Evolutionary conservation across 2,329 filamentous ascomycete genomes (phyloP).

Genomic region (Macrophomina pseudophaseolina): DNA sequence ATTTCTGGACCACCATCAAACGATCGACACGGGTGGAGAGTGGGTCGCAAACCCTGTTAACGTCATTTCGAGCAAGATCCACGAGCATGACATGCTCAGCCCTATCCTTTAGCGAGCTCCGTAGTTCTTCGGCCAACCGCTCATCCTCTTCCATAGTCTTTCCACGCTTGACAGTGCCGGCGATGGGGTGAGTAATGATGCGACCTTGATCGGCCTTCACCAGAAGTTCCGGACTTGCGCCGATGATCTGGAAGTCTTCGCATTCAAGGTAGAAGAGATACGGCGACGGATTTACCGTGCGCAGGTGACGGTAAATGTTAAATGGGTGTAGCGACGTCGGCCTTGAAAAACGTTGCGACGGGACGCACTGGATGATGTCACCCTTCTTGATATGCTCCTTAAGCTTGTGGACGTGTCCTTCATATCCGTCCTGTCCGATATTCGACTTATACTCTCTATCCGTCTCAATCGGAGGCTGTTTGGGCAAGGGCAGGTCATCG

Average conservation of each 20-base stretch:
- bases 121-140: constrained; percentile 75
- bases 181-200: constrained; percentile 96
- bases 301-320: constrained; percentile 95
- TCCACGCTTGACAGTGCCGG: constrained; percentile 90
- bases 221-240: constrained; percentile 91
- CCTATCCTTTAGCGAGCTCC: constrained; percentile 81
- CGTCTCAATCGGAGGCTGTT: constrained; percentile 73
- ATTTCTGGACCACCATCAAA: constrained; percentile 71
- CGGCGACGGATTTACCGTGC: constrained; percentile 96
- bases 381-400: constrained; percentile 91
- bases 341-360: constrained; percentile 88
- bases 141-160: constrained; percentile 81
- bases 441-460: constrained; percentile 88
- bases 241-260: constrained; percentile 90
- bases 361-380: constrained; percentile 97
- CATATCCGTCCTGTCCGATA: constrained; percentile 86
- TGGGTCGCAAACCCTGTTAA: constrained; percentile 94
- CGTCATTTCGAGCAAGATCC: constrained; percentile 92
- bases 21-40: constrained; percentile 87
- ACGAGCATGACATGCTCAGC: constrained; percentile 82
- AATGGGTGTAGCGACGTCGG: constrained; percentile 93
- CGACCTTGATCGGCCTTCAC: constrained; percentile 87
- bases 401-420: constrained; percentile 80
- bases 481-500: constrained; percentile 76
- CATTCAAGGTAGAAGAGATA: constrained; percentile 98